Base-by-base conservation (phyloP, 805 yeast species). In the Yamadazyma nakazawae region DNA sequence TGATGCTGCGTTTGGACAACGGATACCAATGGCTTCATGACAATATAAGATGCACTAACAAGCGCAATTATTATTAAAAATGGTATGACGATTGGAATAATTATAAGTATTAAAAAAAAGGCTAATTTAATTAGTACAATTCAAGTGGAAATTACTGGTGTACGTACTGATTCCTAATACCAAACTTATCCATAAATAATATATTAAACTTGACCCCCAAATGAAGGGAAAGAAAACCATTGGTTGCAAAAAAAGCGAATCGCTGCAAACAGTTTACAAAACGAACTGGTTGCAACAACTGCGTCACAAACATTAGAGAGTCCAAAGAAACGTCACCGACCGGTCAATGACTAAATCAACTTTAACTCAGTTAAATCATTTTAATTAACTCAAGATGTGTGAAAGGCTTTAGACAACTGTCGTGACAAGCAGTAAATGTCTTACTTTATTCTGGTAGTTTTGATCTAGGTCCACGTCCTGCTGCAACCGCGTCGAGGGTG, bases 61-160 rank as follows among this genome's bases (percentile, higher is more conserved):
- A 34, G 17, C n/a, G 37, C 37, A 9, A 17, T n/a, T n/a, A 34
- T 10, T 9, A 34, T 34, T 34, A 16, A 14, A 11, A 38, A 12
- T 13, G 41, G 41, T 10, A 38, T 38, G n/a, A 38, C 5, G 14
- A 38, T n/a, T 14, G 41, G 41, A 3, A 38, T 25, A n/a, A 38
- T 25, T n/a, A 34, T 16, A 34, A 34, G 37, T 6, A 38, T 11
- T 9, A 38, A 26, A 25, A 26, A 13, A 26, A 17, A 14, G 24
- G 32, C 41, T 38, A 24, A 9, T 13, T 11, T 9, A 5, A 28
- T 25, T 38, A 38, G 32, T 37, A 19, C 4, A 16, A n/a, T 5
- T 5, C 19, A 14, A 3, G 37, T 19, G 4, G 13, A 9, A n/a
- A 30, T 5, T 9, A n/a, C 14, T 16, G 24, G 11, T 26, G 13